phyloP scores from a whole-genome alignment of 2,329 filamentous ascomycete species.

The Gnomoniopsis sp. region DNA sequence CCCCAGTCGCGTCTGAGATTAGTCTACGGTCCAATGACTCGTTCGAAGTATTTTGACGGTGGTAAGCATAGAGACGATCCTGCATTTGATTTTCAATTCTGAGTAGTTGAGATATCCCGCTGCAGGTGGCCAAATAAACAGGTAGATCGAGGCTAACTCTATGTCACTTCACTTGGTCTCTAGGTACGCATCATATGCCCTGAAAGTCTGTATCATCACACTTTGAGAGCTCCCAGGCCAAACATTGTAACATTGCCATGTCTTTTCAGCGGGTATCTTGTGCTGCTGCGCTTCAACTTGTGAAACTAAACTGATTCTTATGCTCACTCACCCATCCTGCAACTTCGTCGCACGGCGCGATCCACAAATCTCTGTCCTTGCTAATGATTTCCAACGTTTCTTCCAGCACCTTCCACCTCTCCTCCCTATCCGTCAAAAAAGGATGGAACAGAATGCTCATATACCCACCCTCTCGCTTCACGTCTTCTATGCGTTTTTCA shows the following conservation, averaged over 20 bases:
- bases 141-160: too few species aligned
- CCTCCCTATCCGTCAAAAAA: conserved; percentile 25
- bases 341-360: conserved; percentile 26
- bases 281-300: not conserved
- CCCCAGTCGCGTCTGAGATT: too few species aligned
- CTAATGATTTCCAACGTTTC: conserved; percentile 22
- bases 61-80: too few species aligned
- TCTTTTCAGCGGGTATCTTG: not conserved
- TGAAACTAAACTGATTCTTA: conserved; percentile 10
- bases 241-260: not conserved
- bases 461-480: conserved; percentile 20
- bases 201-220: too few species aligned
- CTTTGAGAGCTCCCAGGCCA: not conserved
- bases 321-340: conserved; percentile 25
- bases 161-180: too few species aligned
- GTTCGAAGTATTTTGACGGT: too few species aligned
- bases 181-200: too few species aligned
- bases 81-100: too few species aligned
- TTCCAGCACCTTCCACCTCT: conserved; percentile 25
- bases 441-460: conserved; percentile 29
- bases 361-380: conserved; percentile 24
- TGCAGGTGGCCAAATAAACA: too few species aligned
- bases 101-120: too few species aligned
- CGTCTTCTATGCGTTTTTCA: conserved; percentile 21
- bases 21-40: too few species aligned